A percentile compares a stretch with the other conserved stretches of the same genome.
These are phyloP conservation scores for Fusarium bactridioides DNA, from an alignment of 2,329 filamentous ascomycete genomes.

Conservation along the genomic window DNA sequence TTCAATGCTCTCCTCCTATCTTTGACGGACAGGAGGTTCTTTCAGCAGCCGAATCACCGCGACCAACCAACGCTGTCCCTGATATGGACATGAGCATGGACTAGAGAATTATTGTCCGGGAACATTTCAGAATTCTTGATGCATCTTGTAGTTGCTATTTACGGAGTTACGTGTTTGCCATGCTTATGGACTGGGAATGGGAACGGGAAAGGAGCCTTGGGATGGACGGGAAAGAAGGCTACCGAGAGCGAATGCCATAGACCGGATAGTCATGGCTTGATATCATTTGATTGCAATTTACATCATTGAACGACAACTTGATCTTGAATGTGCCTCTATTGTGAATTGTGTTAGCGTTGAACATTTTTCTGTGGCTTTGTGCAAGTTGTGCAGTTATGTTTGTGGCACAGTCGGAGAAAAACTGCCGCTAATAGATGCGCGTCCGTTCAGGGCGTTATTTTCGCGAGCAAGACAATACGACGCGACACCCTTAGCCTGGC, in stretches of 20 bases:
- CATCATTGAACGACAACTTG: background rate
- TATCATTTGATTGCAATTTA: slow-evolving; percentile 33
- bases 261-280: slow-evolving; percentile 35
- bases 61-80: slow-evolving; percentile 28
- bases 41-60: slow-evolving; percentile 56
- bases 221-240: slow-evolving; percentile 24
- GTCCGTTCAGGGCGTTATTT: slow-evolving; percentile 10
- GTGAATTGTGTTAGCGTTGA: background rate
- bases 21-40: slow-evolving; percentile 65
- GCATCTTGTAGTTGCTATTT: slow-evolving; percentile 27
- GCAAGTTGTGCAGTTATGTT: background rate
- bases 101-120: slow-evolving; percentile 21
- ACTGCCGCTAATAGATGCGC: background rate
- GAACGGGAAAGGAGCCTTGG: slow-evolving; percentile 32
- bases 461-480: slow-evolving; percentile 3
- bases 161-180: slow-evolving; percentile 40
- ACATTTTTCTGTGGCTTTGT: background rate
- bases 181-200: slow-evolving; percentile 31
- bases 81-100: slow-evolving; percentile 46
- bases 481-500: background rate
- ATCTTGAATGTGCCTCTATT: background rate
- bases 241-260: slow-evolving; percentile 30
- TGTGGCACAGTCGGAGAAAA: background rate
- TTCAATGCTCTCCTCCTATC: slow-evolving; percentile 62
- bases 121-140: slow-evolving; percentile 1